Base-by-base conservation (phyloP, 202 grass and related monocot species). In the Musa balbisiana region DNA sequence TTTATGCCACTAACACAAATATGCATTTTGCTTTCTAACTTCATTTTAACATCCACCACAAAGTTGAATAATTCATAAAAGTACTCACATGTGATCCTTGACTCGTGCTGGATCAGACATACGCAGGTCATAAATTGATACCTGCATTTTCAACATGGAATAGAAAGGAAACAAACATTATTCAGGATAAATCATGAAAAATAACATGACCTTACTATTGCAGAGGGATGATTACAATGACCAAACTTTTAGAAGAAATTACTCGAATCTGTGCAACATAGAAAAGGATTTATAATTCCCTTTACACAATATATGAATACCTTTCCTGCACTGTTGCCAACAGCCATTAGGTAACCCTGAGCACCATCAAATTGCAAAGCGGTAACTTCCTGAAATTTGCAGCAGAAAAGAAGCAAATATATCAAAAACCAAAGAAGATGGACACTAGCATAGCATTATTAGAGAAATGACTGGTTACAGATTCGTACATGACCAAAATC, bases 61-160 rank as follows among this genome's bases (percentile, higher is more conserved):
- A 2, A 9, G 11, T 25, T 11, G 2, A 65, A 20, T 70, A 11
- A 11, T 21, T 20, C 11, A 10, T 51, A 1, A 8, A 21, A 71
- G 24, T 78, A 79, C 90, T 97, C 85, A 97, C 93, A 97, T 92
- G 84, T 97, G 93, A 91, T 97, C 90, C 80, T 97, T 97, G 82
- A 97, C 76, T 77, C 83, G 63, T 70, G 93, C 58, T 74, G 93
- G 93, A 78, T 89, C 87, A 78, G 88, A 89, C 90, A 91, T 93
- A 22, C 90, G 90, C 73, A 97, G 79, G 71, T 97, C 93, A 87
- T 93, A 91, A 80, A 97, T 91, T 49, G 88, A 85, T 86, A 97
- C 74, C 93, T 97, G 81, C 83, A 93, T 60, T 80, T 25, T 49
- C 49, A 81, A 14, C 69, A 78, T 50, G 50, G 52, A 43, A 80